Base-by-base conservation (phyloP, 2,329 filamentous ascomycete genomes). In the Penicillium glabrum region DNA sequence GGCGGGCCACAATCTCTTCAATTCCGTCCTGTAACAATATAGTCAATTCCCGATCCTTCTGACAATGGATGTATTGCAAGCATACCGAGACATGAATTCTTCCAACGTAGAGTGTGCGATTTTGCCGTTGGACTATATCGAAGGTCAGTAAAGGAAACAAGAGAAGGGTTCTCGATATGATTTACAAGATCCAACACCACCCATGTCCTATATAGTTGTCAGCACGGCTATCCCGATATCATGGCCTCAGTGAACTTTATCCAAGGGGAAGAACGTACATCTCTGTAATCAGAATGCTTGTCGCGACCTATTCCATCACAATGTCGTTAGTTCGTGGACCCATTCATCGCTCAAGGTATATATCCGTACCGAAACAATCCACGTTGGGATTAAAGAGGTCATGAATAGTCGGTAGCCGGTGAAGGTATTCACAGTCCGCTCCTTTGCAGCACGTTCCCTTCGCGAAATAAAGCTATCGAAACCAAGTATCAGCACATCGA, bases 301-400 rank as follows among this genome's bases (percentile, higher is more conserved):
- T 67, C 63, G 10, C 64, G 51, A 23, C 51, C 47, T 49, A 21
- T 51, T 33, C 50, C 29, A 43, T 14, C 8, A 27, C 27, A 11
- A 21, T 11, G 9, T 2, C 19, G 11, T 26, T 19, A 31, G 16
- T 35, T 19, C 27, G 1, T 23, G 19, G 23, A 46, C 23, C 23
- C 16, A 31, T 10, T 29, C 1, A 19, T 27, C n/a, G 14, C 9
- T 29, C 44, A 19, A 31, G 26, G 27, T 19, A 50, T 35, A 41
- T 19, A 37, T 46, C 19, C 45, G 29, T 93, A 84, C 2, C 91
- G 69, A 99, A 99, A 70, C 92, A 96, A 77, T 99, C 95, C 21
- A 96, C 87, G 66, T 97, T 98, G 1, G 90, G 90, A 60, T 93
- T 95, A 77, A 93, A 97, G 13, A 96, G 82, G 73, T 98, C 95